Conservation (phyloP, 2,329 filamentous ascomycete genomes). For the Alternaria panax region DNA sequence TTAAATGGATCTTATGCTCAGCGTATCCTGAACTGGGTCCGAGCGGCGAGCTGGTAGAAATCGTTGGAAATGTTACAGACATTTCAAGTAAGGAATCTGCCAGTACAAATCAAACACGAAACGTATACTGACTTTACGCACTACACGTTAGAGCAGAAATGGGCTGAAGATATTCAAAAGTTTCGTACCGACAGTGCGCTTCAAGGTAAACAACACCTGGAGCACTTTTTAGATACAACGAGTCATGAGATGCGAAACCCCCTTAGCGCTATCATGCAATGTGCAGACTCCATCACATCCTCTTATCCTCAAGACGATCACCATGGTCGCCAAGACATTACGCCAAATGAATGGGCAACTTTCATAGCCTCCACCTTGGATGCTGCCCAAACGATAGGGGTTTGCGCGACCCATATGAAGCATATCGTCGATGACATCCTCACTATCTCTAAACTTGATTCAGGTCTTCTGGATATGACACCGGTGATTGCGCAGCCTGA, state of each 20-base stretch:
- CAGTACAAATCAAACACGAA: background rate
- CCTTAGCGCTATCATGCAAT: slow-evolving; percentile 53
- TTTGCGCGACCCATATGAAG: slow-evolving; percentile 56
- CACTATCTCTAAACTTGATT: slow-evolving; percentile 56
- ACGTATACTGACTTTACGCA: background rate
- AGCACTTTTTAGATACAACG: slow-evolving; percentile 48
- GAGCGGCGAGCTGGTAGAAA: slow-evolving; percentile 34
- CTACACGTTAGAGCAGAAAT: slow-evolving; percentile 37
- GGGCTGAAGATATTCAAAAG: slow-evolving; percentile 46
- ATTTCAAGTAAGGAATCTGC: slow-evolving; percentile 30
- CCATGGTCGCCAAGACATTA: slow-evolving; percentile 3
- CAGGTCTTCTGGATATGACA: slow-evolving; percentile 51
- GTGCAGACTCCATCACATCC: slow-evolving; percentile 50
- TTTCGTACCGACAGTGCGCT: slow-evolving; percentile 39
- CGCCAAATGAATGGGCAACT: slow-evolving; percentile 18
- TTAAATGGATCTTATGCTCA: slow-evolving; percentile 42
- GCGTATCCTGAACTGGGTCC: slow-evolving; percentile 36
- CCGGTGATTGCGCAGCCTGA: slow-evolving; percentile 50
- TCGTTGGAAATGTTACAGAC: slow-evolving; percentile 48
- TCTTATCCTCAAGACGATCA: slow-evolving; percentile 27
- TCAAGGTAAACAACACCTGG: slow-evolving; percentile 44
- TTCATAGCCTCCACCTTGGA: slow-evolving; percentile 40
- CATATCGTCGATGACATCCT: slow-evolving; percentile 58
- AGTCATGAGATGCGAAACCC: slow-evolving; percentile 56
- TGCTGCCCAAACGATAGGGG: slow-evolving; percentile 52